Evolutionary conservation across 495 filamentous ascomycete species (phyloP).

Genomic region (Rostrohypoxylon terebratum): DNA sequence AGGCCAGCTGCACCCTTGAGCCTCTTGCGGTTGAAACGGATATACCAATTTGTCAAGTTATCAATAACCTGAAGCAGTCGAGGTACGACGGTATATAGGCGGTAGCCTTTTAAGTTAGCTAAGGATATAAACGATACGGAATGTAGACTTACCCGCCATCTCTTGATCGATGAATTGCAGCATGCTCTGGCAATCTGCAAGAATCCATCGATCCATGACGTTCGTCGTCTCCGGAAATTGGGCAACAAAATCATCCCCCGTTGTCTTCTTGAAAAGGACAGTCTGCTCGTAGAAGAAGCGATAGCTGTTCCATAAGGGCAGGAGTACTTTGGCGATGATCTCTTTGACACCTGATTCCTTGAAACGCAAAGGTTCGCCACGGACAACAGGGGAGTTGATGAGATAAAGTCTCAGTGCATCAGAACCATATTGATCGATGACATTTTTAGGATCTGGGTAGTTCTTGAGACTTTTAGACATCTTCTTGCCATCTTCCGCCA

Average conservation of each 20-base stretch:
- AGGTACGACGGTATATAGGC: conserved; percentile 94
- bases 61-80: conserved; percentile 89
- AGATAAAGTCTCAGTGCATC: conserved; percentile 95
- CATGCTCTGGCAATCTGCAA: conserved; percentile 92
- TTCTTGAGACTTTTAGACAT: conserved; percentile 99
- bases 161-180: conserved; percentile 94
- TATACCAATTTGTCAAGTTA: conserved; percentile 99
- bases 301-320: conserved; percentile 97
- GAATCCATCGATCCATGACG: conserved; percentile 97
- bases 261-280: conserved; percentile 89
- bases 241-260: conserved; percentile 81
- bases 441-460: conserved; percentile 87
- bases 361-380: conserved; percentile 91
- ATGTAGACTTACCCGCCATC: conserved; percentile 74
- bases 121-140: neutral
- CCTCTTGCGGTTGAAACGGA: conserved; percentile 96
- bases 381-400: conserved; percentile 97
- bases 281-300: conserved; percentile 98
- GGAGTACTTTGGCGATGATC: conserved; percentile 90
- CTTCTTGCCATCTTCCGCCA: conserved; percentile 97
- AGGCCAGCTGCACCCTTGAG: conserved; percentile 93
- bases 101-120: conserved; percentile 66
- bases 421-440: conserved; percentile 91
- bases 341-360: conserved; percentile 95
- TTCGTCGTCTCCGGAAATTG: conserved; percentile 79